Base-by-base conservation (phyloP, 2,329 filamentous ascomycete genomes). In the Aspergillus terreus region DNA sequence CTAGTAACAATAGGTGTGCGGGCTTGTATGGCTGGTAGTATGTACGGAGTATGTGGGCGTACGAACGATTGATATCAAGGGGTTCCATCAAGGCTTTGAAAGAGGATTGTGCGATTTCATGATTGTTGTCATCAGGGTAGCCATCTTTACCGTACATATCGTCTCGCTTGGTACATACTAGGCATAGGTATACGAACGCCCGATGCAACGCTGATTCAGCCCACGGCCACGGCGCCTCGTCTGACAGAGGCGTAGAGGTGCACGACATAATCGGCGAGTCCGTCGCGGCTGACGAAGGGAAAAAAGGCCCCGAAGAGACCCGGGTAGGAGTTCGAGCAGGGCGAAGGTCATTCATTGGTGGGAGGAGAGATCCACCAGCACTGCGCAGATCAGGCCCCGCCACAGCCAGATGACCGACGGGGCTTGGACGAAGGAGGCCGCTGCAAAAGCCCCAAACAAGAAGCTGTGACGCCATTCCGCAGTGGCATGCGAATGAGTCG, bases 391-490 rank as follows among this genome's bases (percentile, higher is more conserved):
- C 50, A 50, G 53, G 47, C 44, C 45, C 52, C 51, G 51, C 52
- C 54, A 44, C 42, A 41, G 32, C 32, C 21, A 30, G 12, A 30
- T 46, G 46, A 47, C 36, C 36, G 46, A 36, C 35, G 46, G 46
- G 35, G 19, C 33, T 27, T 38, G 17, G 35, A 36, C 32, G 32
- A 41, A 41, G 33, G 35, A 15, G 40, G 35, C 45, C 19, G 33
- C 58, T 62, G 58, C 57, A 60, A 42, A 58, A 40, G 48, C 55
- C 54, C 58, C 49, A 53, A 61, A 57, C 42, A 43, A 58, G 55
- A 40, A 60, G 46, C 56, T 45, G 52, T 63, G 59, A 63, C 59
- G 60, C 52, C 60, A 61, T 61, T 40, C 40, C 53, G 54, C 57
- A 59, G 56, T 40, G 15, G 11, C 42, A 32, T 40, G 47, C 38